Evolutionary conservation across 495 filamentous ascomycete genomes (phyloP), one percentile per base, ranked within the genome.

Genomic region (Viridothelium virens): DNA sequence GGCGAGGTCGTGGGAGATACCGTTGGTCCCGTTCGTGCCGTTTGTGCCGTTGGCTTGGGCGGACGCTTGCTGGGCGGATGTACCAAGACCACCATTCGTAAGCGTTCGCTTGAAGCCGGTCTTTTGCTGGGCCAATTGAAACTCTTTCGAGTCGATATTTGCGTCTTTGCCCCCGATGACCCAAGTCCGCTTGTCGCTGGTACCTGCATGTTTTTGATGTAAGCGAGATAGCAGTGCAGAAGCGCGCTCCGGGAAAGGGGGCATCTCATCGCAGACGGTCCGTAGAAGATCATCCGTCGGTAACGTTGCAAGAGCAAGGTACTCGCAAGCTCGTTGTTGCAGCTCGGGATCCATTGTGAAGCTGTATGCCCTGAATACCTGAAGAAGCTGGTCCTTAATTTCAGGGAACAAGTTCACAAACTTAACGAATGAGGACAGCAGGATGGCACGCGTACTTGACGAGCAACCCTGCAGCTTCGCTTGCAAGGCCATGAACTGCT

Each of bases 231-330:
- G 79, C 37, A 99, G 80, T 2, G 94, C 94, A 3, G 92, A 97
- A 25, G 93, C 85, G 63, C 95, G 85, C 76, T 99, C 92, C 0
- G 95, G 95, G 79, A 97, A 99, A 0, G 95, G 92, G 14, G 95
- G 95, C 95, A 99, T 97, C 74, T 99, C 95, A 72, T 99, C 95
- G 76, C 91, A 96, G 1, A 99, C 90, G 1, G 95, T 97, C 61
- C 95, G 89, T 11, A 99, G 82, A 18, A 99, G 84, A 69, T 97
- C 92, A 69, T 99, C 95, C 2, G 90, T 89, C 0, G 90, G 88
- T 66, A 95, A 81, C 50, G 86, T 91, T 31, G 91, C 91, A 64
- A 99, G 81, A 1, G 88, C 86, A 68, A 97, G 83, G 73, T 97
- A 99, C 75, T 99, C 95, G 78, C 90, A 99, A 18, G 95, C 92